Percentiles rank a stretch among this genome's conserved stretches.
These are phyloP conservation scores for Miscanthus sacchariflorus DNA, from an alignment of 202 grass and related monocot genomes.

Conservation along the genomic window DNA sequence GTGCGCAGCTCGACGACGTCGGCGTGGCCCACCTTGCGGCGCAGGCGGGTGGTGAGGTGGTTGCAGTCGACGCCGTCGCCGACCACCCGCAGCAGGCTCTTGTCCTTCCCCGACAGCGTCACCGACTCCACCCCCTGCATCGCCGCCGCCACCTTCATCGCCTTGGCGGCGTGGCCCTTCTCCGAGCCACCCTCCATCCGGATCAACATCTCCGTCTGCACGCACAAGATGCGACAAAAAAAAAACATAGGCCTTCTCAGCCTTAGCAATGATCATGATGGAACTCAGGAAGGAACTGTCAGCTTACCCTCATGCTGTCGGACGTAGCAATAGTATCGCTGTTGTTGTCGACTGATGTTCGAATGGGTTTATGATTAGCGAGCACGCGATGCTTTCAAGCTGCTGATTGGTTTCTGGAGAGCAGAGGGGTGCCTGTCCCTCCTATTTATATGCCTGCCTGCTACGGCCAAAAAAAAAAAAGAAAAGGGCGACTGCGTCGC, in stretches of 20 bases:
- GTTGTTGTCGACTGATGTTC: too few species aligned
- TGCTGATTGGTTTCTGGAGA: too few species aligned
- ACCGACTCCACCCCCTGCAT: conserved; percentile 61
- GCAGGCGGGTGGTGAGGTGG: conserved; percentile 54
- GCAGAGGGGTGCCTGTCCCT: too few species aligned
- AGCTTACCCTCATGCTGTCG: too few species aligned
- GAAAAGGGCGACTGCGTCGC: background rate
- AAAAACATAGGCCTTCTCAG: too few species aligned
- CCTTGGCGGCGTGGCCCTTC: conserved; percentile 62
- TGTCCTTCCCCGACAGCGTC: conserved; percentile 51
- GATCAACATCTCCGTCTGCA: conserved; percentile 66
- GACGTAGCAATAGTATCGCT: too few species aligned
- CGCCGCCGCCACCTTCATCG: conserved; percentile 59
- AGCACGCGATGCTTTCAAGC: too few species aligned
- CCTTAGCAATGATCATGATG: too few species aligned
- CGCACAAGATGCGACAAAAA: background rate
- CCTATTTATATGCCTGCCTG: too few species aligned
- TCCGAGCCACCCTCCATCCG: conserved; percentile 47
- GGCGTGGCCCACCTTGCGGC: conserved; percentile 56
- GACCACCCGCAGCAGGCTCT: conserved; percentile 51
- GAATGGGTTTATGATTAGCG: too few species aligned
- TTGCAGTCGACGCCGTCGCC: conserved; percentile 65
- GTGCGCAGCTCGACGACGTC: conserved; percentile 57
- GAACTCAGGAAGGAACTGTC: too few species aligned
- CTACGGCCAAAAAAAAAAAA: background rate